A percentile compares a stretch with the other conserved stretches of the same genome.
These are phyloP conservation scores for Blastocrithidia nonstop DNA, from an alignment of 208 protist genomes.

Conservation along the genomic window DNA sequence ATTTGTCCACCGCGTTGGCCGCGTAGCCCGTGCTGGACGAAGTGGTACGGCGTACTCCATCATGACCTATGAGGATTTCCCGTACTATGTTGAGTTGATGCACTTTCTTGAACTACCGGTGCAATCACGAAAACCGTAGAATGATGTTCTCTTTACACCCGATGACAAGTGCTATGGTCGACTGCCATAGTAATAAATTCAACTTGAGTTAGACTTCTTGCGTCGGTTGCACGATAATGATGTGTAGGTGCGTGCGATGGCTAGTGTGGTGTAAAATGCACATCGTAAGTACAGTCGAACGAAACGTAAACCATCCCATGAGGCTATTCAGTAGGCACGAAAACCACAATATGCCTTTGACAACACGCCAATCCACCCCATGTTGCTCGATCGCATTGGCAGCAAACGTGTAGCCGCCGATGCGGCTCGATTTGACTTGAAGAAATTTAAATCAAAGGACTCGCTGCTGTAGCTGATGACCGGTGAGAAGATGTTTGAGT, in stretches of 20 bases:
- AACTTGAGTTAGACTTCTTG: slow-evolving; percentile 78
- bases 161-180: slow-evolving; percentile 83
- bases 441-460: slow-evolving; percentile 75
- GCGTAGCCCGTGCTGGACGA: slow-evolving; percentile 97
- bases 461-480: slow-evolving; percentile 62
- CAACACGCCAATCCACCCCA: slow-evolving; percentile 60
- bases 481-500: slow-evolving; percentile 63
- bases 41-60: slow-evolving; percentile 91
- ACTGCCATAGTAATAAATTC: slow-evolving; percentile 69
- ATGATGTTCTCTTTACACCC: slow-evolving; percentile 35
- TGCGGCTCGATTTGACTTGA: slow-evolving; percentile 46
- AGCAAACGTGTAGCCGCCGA: slow-evolving; percentile 40
- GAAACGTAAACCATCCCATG: slow-evolving; percentile 79
- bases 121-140: slow-evolving; percentile 12
- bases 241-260: slow-evolving; percentile 67
- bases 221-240: slow-evolving; percentile 36
- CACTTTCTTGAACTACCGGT: slow-evolving; percentile 67
- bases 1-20: slow-evolving; percentile 95
- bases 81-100: slow-evolving; percentile 85
- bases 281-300: slow-evolving; percentile 84
- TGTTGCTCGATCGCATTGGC: slow-evolving; percentile 53
- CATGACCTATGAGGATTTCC: slow-evolving; percentile 92
- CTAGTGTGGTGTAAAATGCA: slow-evolving; percentile 69
- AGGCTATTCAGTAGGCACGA: slow-evolving; percentile 70
- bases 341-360: slow-evolving; percentile 69